Evolutionary conservation across 805 yeast genomes (phyloP).

Genomic region (Torulaspora gathmanii): DNA sequence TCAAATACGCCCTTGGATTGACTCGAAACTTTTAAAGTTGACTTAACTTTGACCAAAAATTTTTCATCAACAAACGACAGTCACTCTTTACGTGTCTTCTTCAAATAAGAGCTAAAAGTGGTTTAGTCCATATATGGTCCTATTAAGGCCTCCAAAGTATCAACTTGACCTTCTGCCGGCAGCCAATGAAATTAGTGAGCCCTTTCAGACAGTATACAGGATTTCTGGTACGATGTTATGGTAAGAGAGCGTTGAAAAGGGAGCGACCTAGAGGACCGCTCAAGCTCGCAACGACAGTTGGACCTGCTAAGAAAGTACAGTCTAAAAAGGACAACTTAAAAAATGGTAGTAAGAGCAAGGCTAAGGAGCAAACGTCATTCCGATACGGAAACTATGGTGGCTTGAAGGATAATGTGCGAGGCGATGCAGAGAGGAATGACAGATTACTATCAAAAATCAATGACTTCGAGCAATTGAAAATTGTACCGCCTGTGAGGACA

Average conservation of each 20-base stretch:
- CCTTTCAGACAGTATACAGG: not conserved
- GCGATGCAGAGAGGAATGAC: slow-evolving; percentile 34
- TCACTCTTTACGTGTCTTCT: slow-evolving; percentile 6
- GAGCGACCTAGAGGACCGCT: slow-evolving; percentile 2
- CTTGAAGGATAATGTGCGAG: slow-evolving; percentile 39
- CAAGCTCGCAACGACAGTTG: slow-evolving; percentile 12
- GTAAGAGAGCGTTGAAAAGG: slow-evolving; percentile 1
- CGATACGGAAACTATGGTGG: slow-evolving; percentile 50
- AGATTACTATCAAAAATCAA: slow-evolving; percentile 49
- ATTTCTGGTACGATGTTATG: slow-evolving; percentile 5
- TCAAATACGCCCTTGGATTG: not conserved
- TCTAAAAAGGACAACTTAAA: not conserved
- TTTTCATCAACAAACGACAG: slow-evolving; percentile 4
- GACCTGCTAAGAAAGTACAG: slow-evolving; percentile 1
- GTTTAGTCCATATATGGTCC: not conserved
- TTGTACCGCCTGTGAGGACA: slow-evolving; percentile 61
- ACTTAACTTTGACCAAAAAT: slow-evolving; percentile 4
- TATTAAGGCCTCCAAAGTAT: no score
- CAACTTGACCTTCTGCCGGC: no score
- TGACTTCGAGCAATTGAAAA: slow-evolving; percentile 60
- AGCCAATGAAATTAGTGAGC: no score
- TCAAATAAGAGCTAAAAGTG: not conserved
- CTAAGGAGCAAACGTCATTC: slow-evolving; percentile 9
- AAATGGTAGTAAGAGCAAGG: not conserved
- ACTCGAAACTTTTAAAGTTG: not conserved